phyloP scores from a whole-genome alignment of 805 yeast genomes.

The Blastobotrys terrestris region DNA sequence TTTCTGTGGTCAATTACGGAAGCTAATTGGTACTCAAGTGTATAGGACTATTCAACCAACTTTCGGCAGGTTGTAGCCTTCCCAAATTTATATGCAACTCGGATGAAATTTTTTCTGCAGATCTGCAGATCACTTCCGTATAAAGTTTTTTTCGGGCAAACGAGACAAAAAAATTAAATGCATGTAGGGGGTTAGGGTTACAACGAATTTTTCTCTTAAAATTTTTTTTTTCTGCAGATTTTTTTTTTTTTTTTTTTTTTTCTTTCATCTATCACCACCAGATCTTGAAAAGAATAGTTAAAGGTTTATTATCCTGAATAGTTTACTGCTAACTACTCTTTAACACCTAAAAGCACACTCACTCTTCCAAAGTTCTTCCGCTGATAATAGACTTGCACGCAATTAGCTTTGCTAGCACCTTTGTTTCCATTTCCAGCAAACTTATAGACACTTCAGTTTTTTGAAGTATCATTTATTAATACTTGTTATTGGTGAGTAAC shows the following conservation, averaged over 20 bases:
- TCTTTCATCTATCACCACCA: conserved; percentile 8
- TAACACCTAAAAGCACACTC: conserved; percentile 1
- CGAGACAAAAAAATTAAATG: not conserved
- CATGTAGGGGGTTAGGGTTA: conserved; percentile 4
- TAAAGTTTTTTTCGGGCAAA: conserved; percentile 2
- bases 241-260: conserved; percentile 3
- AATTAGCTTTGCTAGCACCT: not conserved
- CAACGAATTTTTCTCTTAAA: not conserved
- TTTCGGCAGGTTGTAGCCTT: not conserved
- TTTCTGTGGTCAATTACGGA: too few species aligned
- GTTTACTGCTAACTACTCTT: not conserved
- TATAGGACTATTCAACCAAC: not conserved
- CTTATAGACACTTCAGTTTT: not conserved
- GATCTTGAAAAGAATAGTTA: not conserved
- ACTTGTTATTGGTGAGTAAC: not conserved
- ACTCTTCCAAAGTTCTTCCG: too few species aligned
- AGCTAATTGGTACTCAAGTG: too few species aligned
- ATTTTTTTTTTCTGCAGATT: not conserved
- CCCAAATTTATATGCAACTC: not conserved
- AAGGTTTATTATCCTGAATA: not conserved
- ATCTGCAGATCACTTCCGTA: not conserved
- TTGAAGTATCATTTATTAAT: not conserved
- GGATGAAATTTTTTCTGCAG: not conserved
- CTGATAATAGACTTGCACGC: not conserved
- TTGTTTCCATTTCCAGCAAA: not conserved